Conservation (phyloP, 495 filamentous ascomycete genomes). For the Mytilinidion resinicola region DNA sequence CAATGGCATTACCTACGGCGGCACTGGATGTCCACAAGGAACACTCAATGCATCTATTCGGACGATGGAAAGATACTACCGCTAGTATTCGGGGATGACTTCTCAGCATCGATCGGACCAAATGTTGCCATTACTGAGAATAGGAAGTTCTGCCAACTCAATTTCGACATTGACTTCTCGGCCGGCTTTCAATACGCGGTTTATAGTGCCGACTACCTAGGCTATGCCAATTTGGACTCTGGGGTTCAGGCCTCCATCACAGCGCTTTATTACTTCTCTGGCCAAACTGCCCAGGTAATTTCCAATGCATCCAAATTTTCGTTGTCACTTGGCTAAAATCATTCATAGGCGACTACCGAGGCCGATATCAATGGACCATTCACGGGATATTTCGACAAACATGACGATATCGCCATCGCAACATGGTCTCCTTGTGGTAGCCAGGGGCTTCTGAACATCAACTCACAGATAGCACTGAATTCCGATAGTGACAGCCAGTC, state of each 20-base stretch:
- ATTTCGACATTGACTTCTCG: slow-evolving; percentile 42
- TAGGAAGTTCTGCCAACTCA: slow-evolving; percentile 48
- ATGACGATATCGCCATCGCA: slow-evolving; percentile 22
- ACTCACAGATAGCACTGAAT: slow-evolving; percentile 26
- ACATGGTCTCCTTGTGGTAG: slow-evolving; percentile 28
- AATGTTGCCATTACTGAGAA: slow-evolving; percentile 31
- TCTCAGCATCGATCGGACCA: slow-evolving; percentile 38
- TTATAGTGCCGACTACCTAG: slow-evolving; percentile 44
- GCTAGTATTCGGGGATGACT: slow-evolving; percentile 18
- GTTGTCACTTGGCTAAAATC: background rate
- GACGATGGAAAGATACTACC: slow-evolving; percentile 16
- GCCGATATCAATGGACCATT: slow-evolving; percentile 19
- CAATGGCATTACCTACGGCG: slow-evolving; percentile 21
- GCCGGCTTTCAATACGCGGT: slow-evolving; percentile 44
- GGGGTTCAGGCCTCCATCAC: slow-evolving; percentile 41
- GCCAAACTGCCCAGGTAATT: slow-evolving; percentile 28
- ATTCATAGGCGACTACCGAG: slow-evolving; percentile 6
- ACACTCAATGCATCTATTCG: slow-evolving; percentile 15
- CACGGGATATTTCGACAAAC: slow-evolving; percentile 21
- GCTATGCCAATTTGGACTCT: slow-evolving; percentile 38
- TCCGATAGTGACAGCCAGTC: slow-evolving; percentile 11
- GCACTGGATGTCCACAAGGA: slow-evolving; percentile 25
- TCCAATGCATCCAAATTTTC: no score
- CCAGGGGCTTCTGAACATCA: slow-evolving; percentile 29
- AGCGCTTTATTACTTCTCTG: slow-evolving; percentile 46